Evolutionary conservation across 108 stramenopile species (phyloP), one percentile per base, ranked within the genome.

Genomic region (Cyclotella baltica): DNA sequence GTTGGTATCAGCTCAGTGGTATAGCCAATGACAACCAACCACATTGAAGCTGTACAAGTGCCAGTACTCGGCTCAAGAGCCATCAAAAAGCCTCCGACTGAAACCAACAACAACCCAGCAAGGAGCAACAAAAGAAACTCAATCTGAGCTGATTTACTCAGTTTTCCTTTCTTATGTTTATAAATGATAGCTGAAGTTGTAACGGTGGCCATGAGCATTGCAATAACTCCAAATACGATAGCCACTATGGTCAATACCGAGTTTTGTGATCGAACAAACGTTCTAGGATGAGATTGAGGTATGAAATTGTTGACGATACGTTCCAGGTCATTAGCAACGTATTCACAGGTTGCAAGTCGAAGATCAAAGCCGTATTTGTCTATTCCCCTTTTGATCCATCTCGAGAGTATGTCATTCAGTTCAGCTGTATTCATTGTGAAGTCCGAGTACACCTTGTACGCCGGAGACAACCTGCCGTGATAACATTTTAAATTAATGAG

Each of bases 321-420:
- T 18, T 52, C 0, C n/a, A n/a, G n/a, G n/a, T n/a, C n/a, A n/a
- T n/a, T n/a, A 20, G 27, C 27, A 10, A 43, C 10, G 10, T 13
- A 43, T 6, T 13, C 13, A 13, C 40, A 43, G 6, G 40, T 43
- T 6, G 40, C 40, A 6, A 43, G 13, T 43, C 40, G n/a, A 3
- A 43, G 13, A n/a, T 78, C 22, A 11, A 84, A 40, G 11, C 15
- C 36, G 1, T 73, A 53, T 4, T 74, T 46, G 38, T 85, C 19
- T 63, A 73, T 11, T 37, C 43, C 15, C 58, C 57, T 15, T 3
- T n/a, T 2, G 73, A 69, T 2, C 47, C 25, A 15, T 10, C 31
- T 30, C 58, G 16, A 30, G 67, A 35, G 0, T 71, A 58, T 10
- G 15, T 59, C 13, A 30, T 59, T 59, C 13, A 59, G 15, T 34